Percentiles rank a stretch among this genome's conserved stretches.
phyloP scores from a whole-genome alignment of 225 moss, liverwort and hornwort genomes.

The Antitrichia curtipendula region DNA sequence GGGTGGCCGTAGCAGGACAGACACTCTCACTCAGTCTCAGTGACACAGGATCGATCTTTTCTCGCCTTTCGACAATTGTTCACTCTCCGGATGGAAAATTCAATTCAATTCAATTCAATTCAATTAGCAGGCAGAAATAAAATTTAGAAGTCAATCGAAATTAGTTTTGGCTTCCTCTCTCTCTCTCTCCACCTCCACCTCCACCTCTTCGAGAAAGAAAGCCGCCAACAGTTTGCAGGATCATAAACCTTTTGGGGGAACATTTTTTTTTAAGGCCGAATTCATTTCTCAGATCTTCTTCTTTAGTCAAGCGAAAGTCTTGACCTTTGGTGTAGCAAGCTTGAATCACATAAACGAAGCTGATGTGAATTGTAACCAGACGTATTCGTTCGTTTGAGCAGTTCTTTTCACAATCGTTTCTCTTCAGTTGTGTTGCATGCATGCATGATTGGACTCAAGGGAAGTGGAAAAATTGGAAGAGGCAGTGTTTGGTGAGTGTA shows the following conservation, averaged over 20 bases:
- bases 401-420: not conserved
- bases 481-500: no score
- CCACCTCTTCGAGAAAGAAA: not conserved
- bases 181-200: not conserved
- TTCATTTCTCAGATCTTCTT: not conserved
- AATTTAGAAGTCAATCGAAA: no score
- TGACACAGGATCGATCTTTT: not conserved
- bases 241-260: not conserved
- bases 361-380: not conserved
- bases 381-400: not conserved
- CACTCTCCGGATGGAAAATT: not conserved
- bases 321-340: not conserved
- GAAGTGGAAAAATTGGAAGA: not conserved
- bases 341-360: not conserved
- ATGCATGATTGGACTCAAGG: no score
- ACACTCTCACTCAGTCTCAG: not conserved
- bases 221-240: not conserved
- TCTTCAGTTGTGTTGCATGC: not conserved
- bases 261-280: not conserved
- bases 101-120: not conserved
- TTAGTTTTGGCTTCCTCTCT: not conserved
- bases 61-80: not conserved
- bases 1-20: slow-evolving; percentile 11
- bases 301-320: no score
- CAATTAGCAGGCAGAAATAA: not conserved